Base-by-base conservation (phyloP, 2,329 filamentous ascomycete species). In the Cercospora brassicicola region DNA sequence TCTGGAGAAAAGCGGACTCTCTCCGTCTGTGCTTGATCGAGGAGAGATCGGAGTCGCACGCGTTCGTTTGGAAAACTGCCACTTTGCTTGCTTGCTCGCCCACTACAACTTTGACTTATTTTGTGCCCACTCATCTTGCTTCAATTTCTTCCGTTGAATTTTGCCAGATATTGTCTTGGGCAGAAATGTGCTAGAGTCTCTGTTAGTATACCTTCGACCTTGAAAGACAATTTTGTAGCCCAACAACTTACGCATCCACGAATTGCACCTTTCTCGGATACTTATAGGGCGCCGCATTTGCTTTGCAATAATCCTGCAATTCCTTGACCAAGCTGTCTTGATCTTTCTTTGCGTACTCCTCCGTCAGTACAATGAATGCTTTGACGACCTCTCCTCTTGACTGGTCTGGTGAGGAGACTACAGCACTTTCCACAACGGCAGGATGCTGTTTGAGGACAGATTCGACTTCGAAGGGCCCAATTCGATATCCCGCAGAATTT, bases 391-490 rank as follows among this genome's bases (percentile, higher is more conserved):
- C 80, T 8, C 79, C 79, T 36, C 80, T 72, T 0, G 72, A 70
- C 10, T 74, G 63, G 62, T 81, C 80, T 1, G 80, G 79, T 2
- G 79, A 80, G 4, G 79, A 77, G 1, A 82, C 78, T 9, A 81
- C 80, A 0, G 80, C 80, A 23, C 78, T 80, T 66, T 82, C 80
- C 23, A 79, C 75, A 8, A 82, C 78, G 2, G 75, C 76, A 3
- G 78, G 75, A 68, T 82, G 80, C 20, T 78, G 73, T 70, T 81
- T 81, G 10, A 82, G 73, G 4, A 79, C 79, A 2, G 79, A 81
- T 69, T 82, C 80, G 33, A 82, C 78, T 74, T 82, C 80, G 69
- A 81, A 81, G 0, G 80, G 80, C 7, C 80, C 79, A 23, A 80
- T 79, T 28, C 80, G 74, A 69, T 82, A 82, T 3, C 80, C 79